phyloP scores from a whole-genome alignment of 2,329 filamentous ascomycete genomes.

The Chaetomium strumarium region DNA sequence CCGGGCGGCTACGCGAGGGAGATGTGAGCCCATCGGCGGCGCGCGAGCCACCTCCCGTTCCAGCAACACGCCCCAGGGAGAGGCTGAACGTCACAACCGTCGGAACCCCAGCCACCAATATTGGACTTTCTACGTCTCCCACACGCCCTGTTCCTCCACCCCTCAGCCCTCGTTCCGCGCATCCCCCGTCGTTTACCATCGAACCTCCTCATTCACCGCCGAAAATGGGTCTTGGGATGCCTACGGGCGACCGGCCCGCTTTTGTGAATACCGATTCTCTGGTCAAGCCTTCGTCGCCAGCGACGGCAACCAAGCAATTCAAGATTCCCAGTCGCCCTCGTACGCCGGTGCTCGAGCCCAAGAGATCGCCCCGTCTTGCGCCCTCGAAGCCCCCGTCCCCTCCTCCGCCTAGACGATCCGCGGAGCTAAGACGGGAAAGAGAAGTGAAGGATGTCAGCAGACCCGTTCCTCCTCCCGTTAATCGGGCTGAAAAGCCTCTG shows the following conservation, averaged over 20 bases:
- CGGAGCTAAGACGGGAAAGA: slow-evolving; percentile 48
- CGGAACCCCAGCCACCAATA: slow-evolving; percentile 35
- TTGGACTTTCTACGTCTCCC: slow-evolving; percentile 31
- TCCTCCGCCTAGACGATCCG: slow-evolving; percentile 58
- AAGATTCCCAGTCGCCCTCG: slow-evolving; percentile 51
- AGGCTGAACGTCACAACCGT: slow-evolving; percentile 34
- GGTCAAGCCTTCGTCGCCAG: slow-evolving; percentile 37
- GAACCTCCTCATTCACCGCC: slow-evolving; percentile 66
- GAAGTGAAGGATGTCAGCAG: slow-evolving; percentile 35
- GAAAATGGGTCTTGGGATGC: slow-evolving; percentile 37
- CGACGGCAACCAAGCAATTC: slow-evolving; percentile 40
- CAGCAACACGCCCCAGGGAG: slow-evolving; percentile 24
- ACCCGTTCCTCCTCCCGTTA: slow-evolving; percentile 65
- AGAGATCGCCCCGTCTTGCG: slow-evolving; percentile 43
- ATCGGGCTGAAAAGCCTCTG: slow-evolving; percentile 65
- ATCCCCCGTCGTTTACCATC: slow-evolving; percentile 61
- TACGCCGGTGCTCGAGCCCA: slow-evolving; percentile 45
- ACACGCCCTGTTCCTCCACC: slow-evolving; percentile 43
- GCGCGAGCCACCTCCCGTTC: slow-evolving; percentile 29
- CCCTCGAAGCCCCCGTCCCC: slow-evolving; percentile 54
- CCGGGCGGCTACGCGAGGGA: slow-evolving; percentile 38
- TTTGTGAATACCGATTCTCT: slow-evolving; percentile 45
- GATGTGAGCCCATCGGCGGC: slow-evolving; percentile 34
- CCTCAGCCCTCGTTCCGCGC: slow-evolving; percentile 37
- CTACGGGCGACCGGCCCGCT: slow-evolving; percentile 37